Evolutionary conservation across 2,329 filamentous ascomycete genomes (phyloP).

Genomic region (Celoporthe dispersa): DNA sequence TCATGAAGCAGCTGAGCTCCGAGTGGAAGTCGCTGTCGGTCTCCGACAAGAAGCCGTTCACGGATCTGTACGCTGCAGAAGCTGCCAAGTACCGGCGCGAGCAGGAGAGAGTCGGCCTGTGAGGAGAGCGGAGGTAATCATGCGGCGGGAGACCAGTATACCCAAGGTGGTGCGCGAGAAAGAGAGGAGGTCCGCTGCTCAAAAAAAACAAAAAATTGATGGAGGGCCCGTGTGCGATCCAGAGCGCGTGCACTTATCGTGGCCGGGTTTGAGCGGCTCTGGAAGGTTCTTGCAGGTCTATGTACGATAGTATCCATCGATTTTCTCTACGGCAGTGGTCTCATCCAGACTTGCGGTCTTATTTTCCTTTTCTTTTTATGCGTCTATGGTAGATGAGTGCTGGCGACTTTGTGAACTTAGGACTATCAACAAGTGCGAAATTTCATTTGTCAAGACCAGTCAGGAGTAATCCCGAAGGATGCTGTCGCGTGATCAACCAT

Average conservation of each 20-base stretch:
- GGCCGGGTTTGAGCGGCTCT: conserved; percentile 13
- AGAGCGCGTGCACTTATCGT: conserved; percentile 9
- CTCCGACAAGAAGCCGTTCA: conserved; percentile 44
- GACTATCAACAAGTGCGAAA: conserved; percentile 14
- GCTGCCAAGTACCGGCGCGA: conserved; percentile 40
- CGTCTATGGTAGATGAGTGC: conserved; percentile 13
- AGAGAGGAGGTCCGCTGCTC: too few species aligned
- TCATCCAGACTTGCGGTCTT: conserved; percentile 5
- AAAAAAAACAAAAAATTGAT: neutral
- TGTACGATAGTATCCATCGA: conserved; percentile 26
- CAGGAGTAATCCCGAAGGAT: neutral
- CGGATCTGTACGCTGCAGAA: conserved; percentile 39
- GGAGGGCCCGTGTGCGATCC: neutral
- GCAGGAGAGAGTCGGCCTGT: conserved; percentile 19
- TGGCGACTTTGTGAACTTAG: conserved; percentile 14
- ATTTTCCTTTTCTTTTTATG: neutral
- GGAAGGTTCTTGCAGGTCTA: neutral
- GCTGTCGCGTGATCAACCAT: neutral
- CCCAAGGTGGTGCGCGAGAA: neutral
- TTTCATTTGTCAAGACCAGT: conserved; percentile 7
- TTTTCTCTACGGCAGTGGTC: conserved; percentile 10
- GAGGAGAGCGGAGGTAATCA: neutral
- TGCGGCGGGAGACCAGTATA: neutral
- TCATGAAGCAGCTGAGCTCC: conserved; percentile 33
- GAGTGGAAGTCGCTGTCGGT: conserved; percentile 51